Evolutionary conservation across 2,329 filamentous ascomycete genomes (phyloP), one percentile per base, ranked within the genome.

Genomic region (Bimuria novae-zelandiae): DNA sequence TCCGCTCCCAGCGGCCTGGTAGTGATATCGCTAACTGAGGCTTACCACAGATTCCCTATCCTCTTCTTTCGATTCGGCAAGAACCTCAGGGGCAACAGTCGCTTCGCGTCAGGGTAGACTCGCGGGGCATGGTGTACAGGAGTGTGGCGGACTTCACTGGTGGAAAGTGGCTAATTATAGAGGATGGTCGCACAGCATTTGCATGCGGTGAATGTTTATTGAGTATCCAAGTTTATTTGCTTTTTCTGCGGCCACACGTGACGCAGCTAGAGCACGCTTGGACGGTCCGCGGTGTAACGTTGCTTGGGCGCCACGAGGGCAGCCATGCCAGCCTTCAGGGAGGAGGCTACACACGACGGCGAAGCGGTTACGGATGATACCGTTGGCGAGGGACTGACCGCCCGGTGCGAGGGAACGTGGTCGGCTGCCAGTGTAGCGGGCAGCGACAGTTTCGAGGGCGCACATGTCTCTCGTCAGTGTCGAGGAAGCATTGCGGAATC

Each of bases 31-130:
- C 70, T 74, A 73, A 75, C 60, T 16, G 54, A 56, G 59, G 46
- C 33, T 56, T 62, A 55, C 52, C 21, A 59, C 75, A 74, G 74
- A 49, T 75, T 76, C 59, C 73, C 73, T 47, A 76, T 77, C 57
- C 60, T 80, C 45, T 80, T 81, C 69, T 80, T 77, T 72, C 76
- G 69, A 63, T 78, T 74, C 63, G 79, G 79, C 62, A 77, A 78
- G 70, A 65, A 70, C 57, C 73, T 81, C 68, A 76, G 79, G 73
- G 74, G 72, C 51, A 73, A 65, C 42, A 79, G 76, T 64, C 73
- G 76, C 43, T 81, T 78, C 67, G 79, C 78, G 57, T 73, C 76
- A 64, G 64, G 58, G 60, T 72, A 70, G 55, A 51, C 59, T n/a
- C 54, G 47, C 41, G 55, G 48, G 49, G 56, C 42, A 32, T 48